Base-by-base conservation (phyloP, 306 rosid genomes). In the Fagus sylvatica region DNA sequence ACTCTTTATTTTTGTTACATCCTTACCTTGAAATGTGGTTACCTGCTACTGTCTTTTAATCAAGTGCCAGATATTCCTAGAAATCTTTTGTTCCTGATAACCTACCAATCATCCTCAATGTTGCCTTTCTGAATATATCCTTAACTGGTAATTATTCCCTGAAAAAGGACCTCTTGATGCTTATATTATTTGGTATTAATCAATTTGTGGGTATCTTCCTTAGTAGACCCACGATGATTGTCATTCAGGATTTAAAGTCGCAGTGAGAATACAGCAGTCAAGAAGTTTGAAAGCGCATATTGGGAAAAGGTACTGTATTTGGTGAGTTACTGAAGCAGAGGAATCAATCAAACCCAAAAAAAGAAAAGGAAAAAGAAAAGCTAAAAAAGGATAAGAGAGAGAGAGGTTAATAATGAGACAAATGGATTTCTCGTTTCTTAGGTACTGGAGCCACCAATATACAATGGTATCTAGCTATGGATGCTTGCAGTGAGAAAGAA, bases 51-150 rank as follows among this genome's bases (percentile, higher is more conserved):
- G 17, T 65, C 30, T 16, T 69, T 56, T 64, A 56, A 70, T 74
- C 39, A 33, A 19, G 49, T 49, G 76, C 53, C 61, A 65, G 67
- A 73, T 54, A 74, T 61, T 51, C 54, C 61, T 16, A n/a, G 62
- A 74, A 82, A 54, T 81, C 51, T 75, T 81, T n/a, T 69, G 51
- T 51, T 17, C 79, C 65, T 53, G 53, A 33, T 53, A 59, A 69
- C 42, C 59, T 49, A n/a, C 62, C 3, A 5, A 55, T 56, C 48
- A 22, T 76, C 37, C 71, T 65, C 49, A 65, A 3, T n/a, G 19
- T 36, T 37, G 28, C 17, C 37, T 62, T 17, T 2, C 49, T 39
- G 19, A 8, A 39, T 28, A 65, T 37, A 30, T 61, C 7, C 13
- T 13, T 61, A 32, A 36, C 5, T 3, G 7, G 71, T 65, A 16